Evolutionary conservation across 371 early-diverging fungal species (phyloP).

Genomic region (Mucor racemosus): DNA sequence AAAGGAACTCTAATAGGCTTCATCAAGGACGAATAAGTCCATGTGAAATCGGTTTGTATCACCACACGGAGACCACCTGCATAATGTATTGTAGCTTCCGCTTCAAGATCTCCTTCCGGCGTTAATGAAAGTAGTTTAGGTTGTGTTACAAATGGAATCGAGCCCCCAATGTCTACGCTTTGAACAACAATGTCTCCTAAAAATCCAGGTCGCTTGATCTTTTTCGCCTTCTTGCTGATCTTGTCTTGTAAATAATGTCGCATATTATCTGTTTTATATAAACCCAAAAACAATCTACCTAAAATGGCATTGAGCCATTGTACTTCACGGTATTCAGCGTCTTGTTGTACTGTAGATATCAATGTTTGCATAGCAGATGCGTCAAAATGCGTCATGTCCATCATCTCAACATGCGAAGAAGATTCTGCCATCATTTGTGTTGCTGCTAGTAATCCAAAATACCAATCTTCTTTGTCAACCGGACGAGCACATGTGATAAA

Average conservation of each 20-base stretch:
- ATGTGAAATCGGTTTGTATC: conserved; percentile 63
- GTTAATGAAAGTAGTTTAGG: conserved; percentile 72
- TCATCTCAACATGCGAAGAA: conserved; percentile 31
- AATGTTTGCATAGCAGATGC: conserved; percentile 49
- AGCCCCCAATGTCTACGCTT: conserved; percentile 78
- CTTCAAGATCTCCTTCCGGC: conserved; percentile 70
- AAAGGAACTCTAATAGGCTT: conserved; percentile 79
- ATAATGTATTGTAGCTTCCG: conserved; percentile 80
- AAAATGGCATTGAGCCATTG: conserved; percentile 92
- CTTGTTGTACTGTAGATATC: conserved; percentile 55
- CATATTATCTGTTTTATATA: conserved; percentile 69
- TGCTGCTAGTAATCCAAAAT: conserved; percentile 60
- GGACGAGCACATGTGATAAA: conserved; percentile 60
- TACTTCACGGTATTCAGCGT: conserved; percentile 59
- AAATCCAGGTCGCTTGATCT: conserved; percentile 71
- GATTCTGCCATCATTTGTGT: conserved; percentile 39
- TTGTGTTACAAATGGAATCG: conserved; percentile 80
- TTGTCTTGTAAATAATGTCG: conserved; percentile 64
- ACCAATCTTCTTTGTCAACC: conserved; percentile 93
- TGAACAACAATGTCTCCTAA: conserved; percentile 80
- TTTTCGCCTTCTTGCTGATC: conserved; percentile 64
- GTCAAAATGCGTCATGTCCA: conserved; percentile 59
- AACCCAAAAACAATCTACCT: conserved; percentile 75
- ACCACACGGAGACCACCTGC: conserved; percentile 74
- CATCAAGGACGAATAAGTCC: conserved; percentile 49